Conservation (phyloP, 495 filamentous ascomycete species). For the Opeltia flavorubescens region DNA sequence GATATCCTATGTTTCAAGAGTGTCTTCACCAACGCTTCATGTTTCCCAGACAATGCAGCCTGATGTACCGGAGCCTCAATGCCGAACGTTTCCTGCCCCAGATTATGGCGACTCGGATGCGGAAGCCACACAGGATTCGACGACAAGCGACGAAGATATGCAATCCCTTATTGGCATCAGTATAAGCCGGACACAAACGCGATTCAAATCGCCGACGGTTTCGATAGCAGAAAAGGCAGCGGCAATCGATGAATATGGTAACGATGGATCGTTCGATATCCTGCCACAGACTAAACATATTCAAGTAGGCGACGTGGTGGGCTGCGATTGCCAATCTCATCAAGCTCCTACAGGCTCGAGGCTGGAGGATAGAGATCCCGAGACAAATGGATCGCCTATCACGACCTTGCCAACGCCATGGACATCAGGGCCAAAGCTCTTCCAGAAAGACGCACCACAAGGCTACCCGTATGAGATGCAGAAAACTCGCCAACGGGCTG, state of each 20-base stretch:
- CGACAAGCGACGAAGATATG: not conserved
- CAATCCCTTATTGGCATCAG: conserved; percentile 55
- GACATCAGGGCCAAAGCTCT: conserved; percentile 1
- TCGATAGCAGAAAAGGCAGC: conserved; percentile 63
- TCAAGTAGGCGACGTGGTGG: conserved; percentile 8
- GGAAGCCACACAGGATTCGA: conserved; percentile 3
- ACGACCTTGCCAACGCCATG: conserved; percentile 5
- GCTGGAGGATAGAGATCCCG: too few species aligned
- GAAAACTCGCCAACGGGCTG: conserved; percentile 23
- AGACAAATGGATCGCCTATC: not conserved
- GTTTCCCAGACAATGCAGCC: not conserved
- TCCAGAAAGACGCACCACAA: conserved; percentile 16
- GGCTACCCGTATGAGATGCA: conserved; percentile 23
- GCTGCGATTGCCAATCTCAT: not conserved
- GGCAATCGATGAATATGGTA: conserved; percentile 43
- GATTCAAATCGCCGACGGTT: conserved; percentile 55
- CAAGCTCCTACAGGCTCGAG: not conserved
- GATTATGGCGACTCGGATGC: conserved; percentile 1
- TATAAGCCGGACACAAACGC: conserved; percentile 56
- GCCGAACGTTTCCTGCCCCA: not conserved
- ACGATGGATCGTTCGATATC: conserved; percentile 38
- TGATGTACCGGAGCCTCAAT: not conserved
- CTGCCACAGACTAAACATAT: conserved; percentile 16
- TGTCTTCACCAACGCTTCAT: too few species aligned
- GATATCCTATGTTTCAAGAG: too few species aligned